phyloP scores from a whole-genome alignment of 139 green algal species.

The Pedinophyceae sp. region DNA sequence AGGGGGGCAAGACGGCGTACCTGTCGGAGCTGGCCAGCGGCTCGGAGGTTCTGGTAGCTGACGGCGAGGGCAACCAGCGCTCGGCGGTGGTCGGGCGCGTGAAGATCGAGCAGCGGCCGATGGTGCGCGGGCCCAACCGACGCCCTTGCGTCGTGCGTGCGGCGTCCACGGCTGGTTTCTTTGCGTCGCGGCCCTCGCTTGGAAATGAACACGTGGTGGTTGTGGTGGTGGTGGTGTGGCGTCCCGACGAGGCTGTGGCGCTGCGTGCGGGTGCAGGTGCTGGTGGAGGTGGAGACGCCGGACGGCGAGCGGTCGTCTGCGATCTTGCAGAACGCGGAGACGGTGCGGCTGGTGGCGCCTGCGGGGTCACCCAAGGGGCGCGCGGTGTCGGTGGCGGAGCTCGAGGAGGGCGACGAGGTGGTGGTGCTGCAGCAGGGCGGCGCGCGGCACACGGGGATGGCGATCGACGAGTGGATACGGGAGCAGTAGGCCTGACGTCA shows the following conservation, averaged over 20 bases:
- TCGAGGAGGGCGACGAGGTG: constrained; percentile 43
- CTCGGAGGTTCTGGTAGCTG: constrained; percentile 41
- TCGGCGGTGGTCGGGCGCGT: constrained; percentile 49
- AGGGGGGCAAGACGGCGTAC: constrained; percentile 56
- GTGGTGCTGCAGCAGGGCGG: constrained; percentile 31
- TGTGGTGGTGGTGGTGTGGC: no score
- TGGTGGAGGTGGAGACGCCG: constrained; percentile 40
- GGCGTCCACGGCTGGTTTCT: no score
- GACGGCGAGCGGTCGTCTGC: constrained; percentile 32
- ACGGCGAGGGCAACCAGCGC: constrained; percentile 25
- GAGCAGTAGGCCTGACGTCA: no score
- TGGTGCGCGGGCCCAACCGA: constrained; percentile 32
- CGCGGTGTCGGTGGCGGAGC: constrained; percentile 46
- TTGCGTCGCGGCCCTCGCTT: no score
- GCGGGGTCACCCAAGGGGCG: constrained; percentile 5
- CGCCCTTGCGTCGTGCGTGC: no score
- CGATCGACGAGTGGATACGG: constrained; percentile 50
- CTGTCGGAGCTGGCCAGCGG: constrained; percentile 54
- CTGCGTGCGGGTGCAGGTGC: constrained; percentile 35
- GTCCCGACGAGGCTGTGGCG: background rate
- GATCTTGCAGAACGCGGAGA: constrained; percentile 86
- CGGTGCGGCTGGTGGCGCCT: constrained; percentile 59
- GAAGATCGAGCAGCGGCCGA: constrained; percentile 50
- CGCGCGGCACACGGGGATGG: constrained; percentile 65
- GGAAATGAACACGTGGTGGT: no score